Percentiles rank a stretch among this genome's conserved stretches.
These are phyloP conservation scores for Magnolia kwangsiensis DNA, from an alignment of 164 flowering plant genomes.

Conservation along the genomic window DNA sequence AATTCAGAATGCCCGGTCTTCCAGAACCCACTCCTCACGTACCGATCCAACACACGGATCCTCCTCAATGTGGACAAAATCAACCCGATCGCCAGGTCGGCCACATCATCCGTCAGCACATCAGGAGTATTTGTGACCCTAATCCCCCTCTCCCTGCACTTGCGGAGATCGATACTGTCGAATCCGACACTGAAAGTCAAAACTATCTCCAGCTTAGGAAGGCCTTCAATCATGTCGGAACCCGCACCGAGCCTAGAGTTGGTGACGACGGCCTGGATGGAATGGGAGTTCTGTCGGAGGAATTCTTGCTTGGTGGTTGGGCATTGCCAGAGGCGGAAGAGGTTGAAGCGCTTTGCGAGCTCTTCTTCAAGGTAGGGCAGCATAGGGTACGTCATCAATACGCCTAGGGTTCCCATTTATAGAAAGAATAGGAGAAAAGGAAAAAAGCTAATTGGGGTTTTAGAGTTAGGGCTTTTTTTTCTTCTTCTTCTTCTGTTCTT, in stretches of 20 bases:
- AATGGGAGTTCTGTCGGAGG: slow-evolving; percentile 26
- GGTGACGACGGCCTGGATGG: slow-evolving; percentile 74
- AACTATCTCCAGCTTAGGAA: slow-evolving; percentile 79
- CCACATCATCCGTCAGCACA: slow-evolving; percentile 91
- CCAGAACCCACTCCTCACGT: slow-evolving; percentile 68
- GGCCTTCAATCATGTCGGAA: slow-evolving; percentile 53
- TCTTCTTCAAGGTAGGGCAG: slow-evolving; percentile 52
- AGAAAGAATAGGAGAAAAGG: slow-evolving; percentile 1
- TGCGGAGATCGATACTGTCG: slow-evolving; percentile 70
- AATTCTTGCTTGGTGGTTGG: slow-evolving; percentile 27
- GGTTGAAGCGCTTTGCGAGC: slow-evolving; percentile 58
- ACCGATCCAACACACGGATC: slow-evolving; percentile 57
- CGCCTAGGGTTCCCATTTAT: slow-evolving; percentile 61
- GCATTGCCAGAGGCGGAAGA: slow-evolving; percentile 47
- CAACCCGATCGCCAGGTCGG: slow-evolving; percentile 81
- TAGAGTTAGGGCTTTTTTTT: background rate
- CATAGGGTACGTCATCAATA: slow-evolving; percentile 62
- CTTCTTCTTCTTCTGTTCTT: background rate
- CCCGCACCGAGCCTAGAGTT: slow-evolving; percentile 55
- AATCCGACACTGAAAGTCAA: slow-evolving; percentile 74
- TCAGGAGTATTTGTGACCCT: slow-evolving; percentile 91
- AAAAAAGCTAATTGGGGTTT: background rate
- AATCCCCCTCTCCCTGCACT: slow-evolving; percentile 71
- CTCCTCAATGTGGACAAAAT: slow-evolving; percentile 55
- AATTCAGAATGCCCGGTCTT: slow-evolving; percentile 45